Conservation (phyloP, 768 basidiomycete genomes). For the Mycena filopes region DNA sequence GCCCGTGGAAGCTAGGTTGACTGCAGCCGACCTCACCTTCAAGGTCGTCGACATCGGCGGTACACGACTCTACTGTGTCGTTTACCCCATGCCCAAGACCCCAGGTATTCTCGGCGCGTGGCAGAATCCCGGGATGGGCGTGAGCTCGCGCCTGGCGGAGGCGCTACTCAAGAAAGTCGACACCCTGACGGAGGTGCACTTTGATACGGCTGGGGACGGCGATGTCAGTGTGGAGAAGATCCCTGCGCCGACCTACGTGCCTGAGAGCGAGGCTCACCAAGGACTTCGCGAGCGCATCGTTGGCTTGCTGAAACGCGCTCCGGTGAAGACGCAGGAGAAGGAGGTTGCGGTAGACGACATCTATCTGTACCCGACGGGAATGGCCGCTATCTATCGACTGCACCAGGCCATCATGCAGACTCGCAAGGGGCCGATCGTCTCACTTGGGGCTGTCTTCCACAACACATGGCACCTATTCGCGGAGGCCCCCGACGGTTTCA, state of each 20-base stretch:
- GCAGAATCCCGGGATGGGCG: not conserved
- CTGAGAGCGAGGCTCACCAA: not conserved
- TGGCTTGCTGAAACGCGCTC: not conserved
- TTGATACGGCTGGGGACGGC: too few relatives aligned
- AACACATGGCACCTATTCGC: not conserved
- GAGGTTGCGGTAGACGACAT: not conserved
- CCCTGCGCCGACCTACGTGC: not conserved
- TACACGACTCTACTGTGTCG: not conserved
- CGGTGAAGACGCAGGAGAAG: not conserved
- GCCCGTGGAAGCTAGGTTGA: not conserved
- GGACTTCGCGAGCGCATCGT: not conserved
- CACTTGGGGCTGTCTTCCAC: not conserved
- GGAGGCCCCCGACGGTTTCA: constrained; percentile 1
- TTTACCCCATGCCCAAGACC: not conserved
- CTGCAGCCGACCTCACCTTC: not conserved
- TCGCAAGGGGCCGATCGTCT: not conserved
- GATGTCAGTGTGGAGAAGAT: not conserved
- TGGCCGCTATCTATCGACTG: not conserved
- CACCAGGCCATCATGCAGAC: not conserved
- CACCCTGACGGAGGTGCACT: not conserved
- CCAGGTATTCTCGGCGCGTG: constrained; percentile 3
- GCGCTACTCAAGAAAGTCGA: constrained; percentile 1
- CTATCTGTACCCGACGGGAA: not conserved
- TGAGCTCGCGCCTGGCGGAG: not conserved
- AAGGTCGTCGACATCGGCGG: constrained; percentile 1